phyloP scores from a whole-genome alignment of 768 basidiomycete species.

The Leccinellum luteum region DNA sequence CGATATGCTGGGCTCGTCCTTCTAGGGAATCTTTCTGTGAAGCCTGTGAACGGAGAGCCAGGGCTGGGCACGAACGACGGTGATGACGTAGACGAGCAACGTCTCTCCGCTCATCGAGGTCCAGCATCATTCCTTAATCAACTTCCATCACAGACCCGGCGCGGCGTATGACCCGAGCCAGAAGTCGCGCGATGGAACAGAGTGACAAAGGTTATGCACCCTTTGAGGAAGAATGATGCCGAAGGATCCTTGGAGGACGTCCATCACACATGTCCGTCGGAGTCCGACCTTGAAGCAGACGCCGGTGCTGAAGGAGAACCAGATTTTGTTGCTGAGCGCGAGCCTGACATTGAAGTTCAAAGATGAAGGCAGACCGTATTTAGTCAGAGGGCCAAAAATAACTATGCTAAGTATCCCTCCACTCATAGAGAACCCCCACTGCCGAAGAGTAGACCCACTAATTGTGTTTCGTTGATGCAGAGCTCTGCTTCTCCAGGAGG shows the following conservation, averaged over 20 bases:
- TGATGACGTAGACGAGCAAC: slow-evolving; percentile 30
- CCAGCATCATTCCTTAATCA: slow-evolving; percentile 25
- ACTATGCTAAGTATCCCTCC: slow-evolving; percentile 73
- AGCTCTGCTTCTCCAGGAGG: too few relatives aligned
- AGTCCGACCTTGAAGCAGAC: slow-evolving; percentile 32
- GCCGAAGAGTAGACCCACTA: slow-evolving; percentile 34
- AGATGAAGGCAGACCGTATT: slow-evolving; percentile 44
- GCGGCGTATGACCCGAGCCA: slow-evolving; percentile 24
- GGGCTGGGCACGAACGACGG: slow-evolving; percentile 26
- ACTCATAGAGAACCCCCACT: slow-evolving; percentile 54
- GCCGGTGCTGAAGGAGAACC: slow-evolving; percentile 38
- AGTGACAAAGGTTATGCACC: slow-evolving; percentile 53
- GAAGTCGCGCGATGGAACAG: slow-evolving; percentile 28
- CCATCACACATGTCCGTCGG: slow-evolving; percentile 35
- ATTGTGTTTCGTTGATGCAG: too few relatives aligned
- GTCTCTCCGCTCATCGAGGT: slow-evolving; percentile 10
- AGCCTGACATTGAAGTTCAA: slow-evolving; percentile 40
- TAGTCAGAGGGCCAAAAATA: slow-evolving; percentile 59
- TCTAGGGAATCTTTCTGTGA: slow-evolving; percentile 9
- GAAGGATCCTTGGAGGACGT: slow-evolving; percentile 60
- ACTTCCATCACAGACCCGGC: background rate
- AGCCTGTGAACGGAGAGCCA: slow-evolving; percentile 20
- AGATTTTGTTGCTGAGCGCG: slow-evolving; percentile 38
- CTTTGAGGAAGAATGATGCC: slow-evolving; percentile 47
- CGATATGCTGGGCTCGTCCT: slow-evolving; percentile 22